These are phyloP conservation scores for Coniella vitis DNA, from an alignment of 2,329 filamentous ascomycete species.

Conservation along the genomic window DNA sequence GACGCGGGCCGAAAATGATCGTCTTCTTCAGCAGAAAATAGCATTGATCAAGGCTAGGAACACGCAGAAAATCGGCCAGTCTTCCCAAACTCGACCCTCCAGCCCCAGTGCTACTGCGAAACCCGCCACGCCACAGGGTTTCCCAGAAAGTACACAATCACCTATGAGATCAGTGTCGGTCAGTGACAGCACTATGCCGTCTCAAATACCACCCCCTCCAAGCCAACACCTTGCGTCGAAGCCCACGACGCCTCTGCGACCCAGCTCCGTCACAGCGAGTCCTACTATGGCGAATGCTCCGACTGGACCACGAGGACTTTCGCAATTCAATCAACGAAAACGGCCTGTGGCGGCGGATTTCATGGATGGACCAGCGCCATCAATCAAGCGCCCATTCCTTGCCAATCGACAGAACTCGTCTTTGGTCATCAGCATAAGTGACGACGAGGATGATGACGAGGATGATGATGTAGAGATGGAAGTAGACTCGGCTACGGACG, in stretches of 20 bases:
- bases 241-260: neutral
- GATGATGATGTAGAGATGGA: slow-evolving; percentile 64
- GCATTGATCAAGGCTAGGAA: slow-evolving; percentile 55
- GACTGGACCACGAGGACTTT: slow-evolving; percentile 13
- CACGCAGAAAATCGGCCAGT: slow-evolving; percentile 29
- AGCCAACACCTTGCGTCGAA: neutral
- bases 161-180: neutral
- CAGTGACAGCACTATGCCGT: neutral
- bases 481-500: slow-evolving; percentile 47
- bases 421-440: slow-evolving; percentile 80
- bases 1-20: slow-evolving; percentile 63
- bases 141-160: slow-evolving; percentile 2
- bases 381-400: slow-evolving; percentile 55
- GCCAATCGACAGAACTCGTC: slow-evolving; percentile 51
- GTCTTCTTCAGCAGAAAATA: slow-evolving; percentile 68
- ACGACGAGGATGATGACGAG: slow-evolving; percentile 51
- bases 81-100: slow-evolving; percentile 2
- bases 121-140: neutral
- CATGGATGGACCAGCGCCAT: slow-evolving; percentile 44
- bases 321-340: slow-evolving; percentile 28
- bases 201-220: neutral
- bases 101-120: slow-evolving; percentile 4
- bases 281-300: neutral
- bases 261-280: neutral
- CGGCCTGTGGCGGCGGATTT: slow-evolving; percentile 61